A percentile compares a stretch with the other conserved stretches of the same genome.
These are phyloP conservation scores for Ophiostoma sp. DNA, from an alignment of 2,329 filamentous ascomycete genomes.

Conservation along the genomic window DNA sequence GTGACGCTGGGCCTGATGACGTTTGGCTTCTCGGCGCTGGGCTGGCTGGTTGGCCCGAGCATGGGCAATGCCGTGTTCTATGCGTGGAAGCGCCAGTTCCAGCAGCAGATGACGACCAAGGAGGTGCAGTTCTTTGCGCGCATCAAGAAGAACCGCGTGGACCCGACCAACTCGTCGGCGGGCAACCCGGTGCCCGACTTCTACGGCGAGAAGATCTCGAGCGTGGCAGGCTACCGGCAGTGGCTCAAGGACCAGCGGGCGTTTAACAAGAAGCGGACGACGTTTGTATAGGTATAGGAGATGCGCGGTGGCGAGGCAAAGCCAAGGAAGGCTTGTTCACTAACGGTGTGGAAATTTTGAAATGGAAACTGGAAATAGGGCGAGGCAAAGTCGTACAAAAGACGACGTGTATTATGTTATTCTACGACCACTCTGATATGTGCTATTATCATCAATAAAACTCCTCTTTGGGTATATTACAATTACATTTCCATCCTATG, in stretches of 20 bases:
- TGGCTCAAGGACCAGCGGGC: constrained; percentile 98
- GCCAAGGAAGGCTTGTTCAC: background rate
- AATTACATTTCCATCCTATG: background rate
- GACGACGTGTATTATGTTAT: constrained; percentile 5
- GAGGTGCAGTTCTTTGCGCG: constrained; percentile 89
- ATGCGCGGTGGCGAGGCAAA: background rate
- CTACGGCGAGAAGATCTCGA: constrained; percentile 96
- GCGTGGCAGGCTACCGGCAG: constrained; percentile 81
- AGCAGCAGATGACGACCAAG: constrained; percentile 71
- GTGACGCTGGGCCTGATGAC: constrained; percentile 78
- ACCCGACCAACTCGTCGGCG: constrained; percentile 81
- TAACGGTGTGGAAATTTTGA: background rate
- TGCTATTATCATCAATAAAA: constrained; percentile 3
- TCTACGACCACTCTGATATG: constrained; percentile 16
- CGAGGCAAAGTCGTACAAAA: background rate
- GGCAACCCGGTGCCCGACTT: constrained; percentile 95
- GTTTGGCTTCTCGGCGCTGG: constrained; percentile 68
- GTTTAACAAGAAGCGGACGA: constrained; percentile 84
- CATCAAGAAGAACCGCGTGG: constrained; percentile 87
- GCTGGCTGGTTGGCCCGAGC: constrained; percentile 83
- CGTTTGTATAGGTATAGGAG: constrained; percentile 46
- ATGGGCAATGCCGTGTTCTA: constrained; percentile 78
- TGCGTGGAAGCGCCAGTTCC: constrained; percentile 63
- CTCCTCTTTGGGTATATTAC: background rate
- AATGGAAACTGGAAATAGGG: background rate